phyloP scores from a whole-genome alignment of 2,329 filamentous ascomycete genomes.

The Apiospora malaysiana region DNA sequence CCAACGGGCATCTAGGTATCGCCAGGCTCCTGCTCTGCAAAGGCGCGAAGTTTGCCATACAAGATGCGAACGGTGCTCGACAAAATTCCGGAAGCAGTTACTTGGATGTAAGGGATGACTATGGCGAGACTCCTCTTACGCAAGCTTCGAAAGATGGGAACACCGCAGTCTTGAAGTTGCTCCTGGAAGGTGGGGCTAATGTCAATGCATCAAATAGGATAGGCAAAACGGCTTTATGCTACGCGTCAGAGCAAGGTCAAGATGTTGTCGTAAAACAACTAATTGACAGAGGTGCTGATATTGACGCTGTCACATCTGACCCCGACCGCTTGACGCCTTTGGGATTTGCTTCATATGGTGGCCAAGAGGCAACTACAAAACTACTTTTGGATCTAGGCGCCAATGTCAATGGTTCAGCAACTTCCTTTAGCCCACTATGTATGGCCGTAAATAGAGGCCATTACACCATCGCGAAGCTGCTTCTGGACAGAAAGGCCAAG shows the following conservation, averaged over 20 bases:
- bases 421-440: too few species aligned
- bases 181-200: neutral
- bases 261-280: neutral
- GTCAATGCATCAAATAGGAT: neutral
- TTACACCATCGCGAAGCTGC: too few species aligned
- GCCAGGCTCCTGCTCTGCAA: neutral
- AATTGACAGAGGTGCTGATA: neutral
- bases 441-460: too few species aligned
- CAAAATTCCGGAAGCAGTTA: neutral
- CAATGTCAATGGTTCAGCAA: too few species aligned
- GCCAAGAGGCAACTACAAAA: too few species aligned
- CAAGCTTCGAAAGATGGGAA: neutral
- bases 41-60: neutral
- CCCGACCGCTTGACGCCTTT: conserved; percentile 20
- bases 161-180: neutral
- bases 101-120: neutral
- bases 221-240: neutral
- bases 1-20: neutral
- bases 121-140: neutral
- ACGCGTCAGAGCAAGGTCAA: neutral
- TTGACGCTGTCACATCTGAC: neutral
- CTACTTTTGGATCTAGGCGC: too few species aligned
- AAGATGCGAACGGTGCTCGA: neutral
- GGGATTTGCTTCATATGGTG: conserved; percentile 23
- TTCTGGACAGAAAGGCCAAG: too few species aligned